Base-by-base conservation (phyloP, 2,329 filamentous ascomycete genomes). In the Botrytis elliptica region DNA sequence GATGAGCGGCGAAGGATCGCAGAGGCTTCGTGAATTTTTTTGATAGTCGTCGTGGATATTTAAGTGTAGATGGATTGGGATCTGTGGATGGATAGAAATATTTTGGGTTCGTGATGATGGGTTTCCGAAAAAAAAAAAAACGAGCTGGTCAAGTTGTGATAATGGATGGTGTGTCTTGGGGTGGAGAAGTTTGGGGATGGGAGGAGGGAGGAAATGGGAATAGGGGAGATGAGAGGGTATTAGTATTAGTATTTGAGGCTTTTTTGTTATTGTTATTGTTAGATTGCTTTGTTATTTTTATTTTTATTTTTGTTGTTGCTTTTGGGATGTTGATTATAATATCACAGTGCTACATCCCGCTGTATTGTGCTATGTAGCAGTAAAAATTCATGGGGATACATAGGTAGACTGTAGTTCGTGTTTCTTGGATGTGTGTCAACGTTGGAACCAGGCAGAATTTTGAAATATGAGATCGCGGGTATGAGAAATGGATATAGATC, bases 41-140 rank as follows among this genome's bases (percentile, higher is more conserved):
- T 4, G 7, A 25, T 25, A 6, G 22, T 52, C 0, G 3, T 25
- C 5, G 0, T 52, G 4, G 22, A 52, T 12, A n/a, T 0, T 52
- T 4, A n/a, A 14, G 49, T 4, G 4, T 5, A n/a, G 49, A 52
- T 52, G 22, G 4, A 12, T 52, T 2, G 7, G 7, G 2, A 25
- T 52, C 49, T n/a, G 6, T n/a, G 6, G 14, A 52, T 6, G 4
- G 22, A 52, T 22, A 52, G 10, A 6, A 6, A 52, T 2, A 3
- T 14, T 4, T n/a, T 5, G 49, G 0, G 12, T 52, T 52, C 22
- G 14, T 52, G 22, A 2, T 52, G 49, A 14, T 22, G 10, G 12
- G 40, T 42, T 40, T 12, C 10, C 10, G 12, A 40, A 14, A 4
- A 33, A 33, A 4, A 4, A 33, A 40, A 38, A 14, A 40, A 40